Evolutionary conservation across 306 rosid species (phyloP).

Genomic region (Acacia melanoxylon): DNA sequence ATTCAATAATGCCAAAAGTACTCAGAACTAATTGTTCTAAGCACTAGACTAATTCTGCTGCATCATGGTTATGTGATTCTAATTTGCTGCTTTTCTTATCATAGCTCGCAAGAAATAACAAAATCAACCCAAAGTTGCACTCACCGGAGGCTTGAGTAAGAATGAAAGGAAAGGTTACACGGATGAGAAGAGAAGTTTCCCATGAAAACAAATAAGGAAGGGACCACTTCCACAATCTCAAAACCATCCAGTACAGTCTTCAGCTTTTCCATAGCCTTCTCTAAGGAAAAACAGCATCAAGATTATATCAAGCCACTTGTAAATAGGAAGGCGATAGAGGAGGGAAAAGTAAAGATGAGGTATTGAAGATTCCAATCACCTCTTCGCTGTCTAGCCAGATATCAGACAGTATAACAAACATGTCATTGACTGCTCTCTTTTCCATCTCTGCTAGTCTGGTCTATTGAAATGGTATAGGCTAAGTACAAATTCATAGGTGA

Average conservation of each 20-base stretch:
- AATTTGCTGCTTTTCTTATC: slow-evolving; percentile 14
- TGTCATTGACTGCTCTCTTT: slow-evolving; percentile 73
- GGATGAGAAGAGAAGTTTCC: slow-evolving; percentile 90
- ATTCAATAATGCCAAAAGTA: slow-evolving; percentile 15
- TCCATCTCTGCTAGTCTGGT: slow-evolving; percentile 76
- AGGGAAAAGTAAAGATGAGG: not conserved
- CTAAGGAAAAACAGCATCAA: slow-evolving; percentile 50
- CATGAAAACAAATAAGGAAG: slow-evolving; percentile 90
- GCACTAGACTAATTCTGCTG: not conserved
- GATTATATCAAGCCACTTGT: slow-evolving; percentile 30
- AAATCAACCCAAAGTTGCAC: slow-evolving; percentile 19
- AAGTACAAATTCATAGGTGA: slow-evolving; percentile 19
- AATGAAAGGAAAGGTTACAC: slow-evolving; percentile 76
- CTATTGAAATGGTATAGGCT: slow-evolving; percentile 56
- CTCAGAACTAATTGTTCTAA: slow-evolving; percentile 1
- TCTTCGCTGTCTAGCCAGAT: slow-evolving; percentile 90
- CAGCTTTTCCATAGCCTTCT: slow-evolving; percentile 82
- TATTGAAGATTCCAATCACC: slow-evolving; percentile 47
- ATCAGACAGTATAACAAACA: slow-evolving; percentile 86
- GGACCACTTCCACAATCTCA: slow-evolving; percentile 79
- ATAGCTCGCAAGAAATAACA: slow-evolving; percentile 9
- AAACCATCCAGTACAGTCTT: slow-evolving; percentile 70
- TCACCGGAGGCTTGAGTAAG: slow-evolving; percentile 79
- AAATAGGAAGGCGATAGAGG: slow-evolving; percentile 8
- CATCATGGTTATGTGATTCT: slow-evolving; percentile 7